Percentiles rank a stretch among this genome's conserved stretches.
Conservation (phyloP, 108 stramenopile species). For the Pseudonitzschia multiseries region DNA sequence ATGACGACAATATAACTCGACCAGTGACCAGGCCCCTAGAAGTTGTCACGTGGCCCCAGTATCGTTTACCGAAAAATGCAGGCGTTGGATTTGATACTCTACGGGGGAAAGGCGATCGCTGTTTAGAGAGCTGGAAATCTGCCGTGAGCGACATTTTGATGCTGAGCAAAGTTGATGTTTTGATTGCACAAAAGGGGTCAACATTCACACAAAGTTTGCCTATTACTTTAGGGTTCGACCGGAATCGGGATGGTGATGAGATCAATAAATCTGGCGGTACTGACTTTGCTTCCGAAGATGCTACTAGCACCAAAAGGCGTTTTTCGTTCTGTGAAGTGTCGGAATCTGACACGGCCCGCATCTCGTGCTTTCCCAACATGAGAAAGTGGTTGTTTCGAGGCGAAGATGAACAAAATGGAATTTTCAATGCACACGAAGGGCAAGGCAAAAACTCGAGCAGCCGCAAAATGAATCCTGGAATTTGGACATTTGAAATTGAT, state of each 20-base stretch:
- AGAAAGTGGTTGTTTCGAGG: slow-evolving; percentile 44
- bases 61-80: slow-evolving; percentile 27
- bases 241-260: slow-evolving; percentile 3
- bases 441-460: neutral
- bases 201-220: slow-evolving; percentile 56
- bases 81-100: slow-evolving; percentile 41
- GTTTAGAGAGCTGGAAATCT: slow-evolving; percentile 46
- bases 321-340: slow-evolving; percentile 45
- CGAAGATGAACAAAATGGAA: slow-evolving; percentile 13
- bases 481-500: neutral
- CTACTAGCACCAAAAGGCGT: neutral
- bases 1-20: neutral
- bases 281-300: neutral
- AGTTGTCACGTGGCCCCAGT: slow-evolving; percentile 24
- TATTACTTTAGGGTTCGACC: slow-evolving; percentile 42
- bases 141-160: slow-evolving; percentile 43
- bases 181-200: slow-evolving; percentile 43
- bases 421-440: neutral
- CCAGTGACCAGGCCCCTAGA: neutral
- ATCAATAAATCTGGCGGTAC: neutral
- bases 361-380: slow-evolving; percentile 40
- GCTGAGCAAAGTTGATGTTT: slow-evolving; percentile 46
- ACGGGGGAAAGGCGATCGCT: slow-evolving; percentile 27
- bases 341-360: slow-evolving; percentile 26
- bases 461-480: neutral